Evolutionary conservation across 768 basidiomycete species (phyloP).

Genomic region (Mycena indigotica): DNA sequence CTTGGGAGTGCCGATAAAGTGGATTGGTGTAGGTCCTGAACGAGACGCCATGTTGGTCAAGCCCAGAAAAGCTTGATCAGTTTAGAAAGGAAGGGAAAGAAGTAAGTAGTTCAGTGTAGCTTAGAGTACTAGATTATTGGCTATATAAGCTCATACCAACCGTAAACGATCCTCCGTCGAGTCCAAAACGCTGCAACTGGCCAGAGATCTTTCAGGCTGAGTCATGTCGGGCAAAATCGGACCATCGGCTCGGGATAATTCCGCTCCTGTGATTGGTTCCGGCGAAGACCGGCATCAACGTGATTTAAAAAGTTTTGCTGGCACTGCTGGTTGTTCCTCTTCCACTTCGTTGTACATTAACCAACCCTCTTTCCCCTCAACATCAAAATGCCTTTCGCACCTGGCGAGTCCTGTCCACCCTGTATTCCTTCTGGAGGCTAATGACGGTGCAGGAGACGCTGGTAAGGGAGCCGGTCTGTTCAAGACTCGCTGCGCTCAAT

Average conservation of each 20-base stretch:
- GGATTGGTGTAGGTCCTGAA: constrained; percentile 92
- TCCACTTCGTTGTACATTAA: not conserved
- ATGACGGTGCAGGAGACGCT: constrained; percentile 65
- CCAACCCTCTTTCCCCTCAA: not conserved
- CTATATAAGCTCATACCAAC: no score
- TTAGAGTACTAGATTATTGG: constrained; percentile 5
- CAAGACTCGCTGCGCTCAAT: constrained; percentile 95
- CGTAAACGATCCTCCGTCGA: no score
- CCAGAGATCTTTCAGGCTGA: no score
- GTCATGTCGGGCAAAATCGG: not conserved
- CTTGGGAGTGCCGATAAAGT: constrained; percentile 74
- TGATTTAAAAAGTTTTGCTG: constrained; percentile 1
- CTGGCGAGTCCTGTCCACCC: constrained; percentile 35
- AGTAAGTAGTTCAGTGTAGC: constrained; percentile 7
- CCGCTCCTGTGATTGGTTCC: not conserved
- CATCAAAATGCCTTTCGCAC: constrained; percentile 43
- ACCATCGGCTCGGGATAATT: not conserved
- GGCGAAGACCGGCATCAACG: not conserved
- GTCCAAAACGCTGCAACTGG: no score
- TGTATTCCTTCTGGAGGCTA: not conserved
- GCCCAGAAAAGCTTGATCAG: not conserved
- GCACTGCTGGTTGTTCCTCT: not conserved
- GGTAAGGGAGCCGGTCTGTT: constrained; percentile 91
- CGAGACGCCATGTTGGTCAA: constrained; percentile 71
- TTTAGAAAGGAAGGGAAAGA: constrained; percentile 8